A percentile compares a stretch with the other conserved stretches of the same genome.
These are phyloP conservation scores for Schizochytrium sp. DNA, from an alignment of 108 stramenopile genomes.

Conservation along the genomic window DNA sequence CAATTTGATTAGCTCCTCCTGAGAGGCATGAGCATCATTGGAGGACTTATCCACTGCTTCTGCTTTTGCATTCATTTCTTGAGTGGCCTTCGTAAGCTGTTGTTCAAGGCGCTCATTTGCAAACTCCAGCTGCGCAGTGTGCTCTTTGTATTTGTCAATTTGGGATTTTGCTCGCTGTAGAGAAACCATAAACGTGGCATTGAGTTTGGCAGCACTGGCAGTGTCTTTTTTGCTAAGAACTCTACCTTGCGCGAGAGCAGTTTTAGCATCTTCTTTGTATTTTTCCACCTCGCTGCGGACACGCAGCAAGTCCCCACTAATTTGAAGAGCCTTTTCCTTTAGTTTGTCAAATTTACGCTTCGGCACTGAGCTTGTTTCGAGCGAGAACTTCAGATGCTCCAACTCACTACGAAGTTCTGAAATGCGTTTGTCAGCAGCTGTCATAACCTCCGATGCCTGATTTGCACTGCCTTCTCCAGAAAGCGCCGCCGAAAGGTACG, in stretches of 20 bases:
- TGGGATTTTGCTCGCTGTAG: constrained; percentile 22
- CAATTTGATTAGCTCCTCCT: neutral
- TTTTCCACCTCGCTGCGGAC: constrained; percentile 53
- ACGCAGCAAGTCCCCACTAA: constrained; percentile 27
- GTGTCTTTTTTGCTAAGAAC: neutral
- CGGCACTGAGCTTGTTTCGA: neutral
- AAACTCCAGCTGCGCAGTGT: neutral
- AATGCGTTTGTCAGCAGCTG: too few relatives aligned
- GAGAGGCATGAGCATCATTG: neutral
- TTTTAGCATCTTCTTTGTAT: constrained; percentile 27
- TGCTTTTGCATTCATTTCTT: neutral
- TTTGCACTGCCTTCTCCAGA: too few relatives aligned
- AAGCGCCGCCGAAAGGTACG: neutral
- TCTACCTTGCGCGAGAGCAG: neutral
- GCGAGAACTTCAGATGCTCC: neutral
- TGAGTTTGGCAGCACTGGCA: neutral
- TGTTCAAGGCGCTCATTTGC: constrained; percentile 52
- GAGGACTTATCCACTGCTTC: neutral
- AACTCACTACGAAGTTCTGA: neutral
- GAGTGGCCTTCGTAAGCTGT: constrained; percentile 14
- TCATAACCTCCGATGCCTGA: too few relatives aligned
- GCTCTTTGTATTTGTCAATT: neutral
- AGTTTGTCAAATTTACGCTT: constrained; percentile 39
- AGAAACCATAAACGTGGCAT: neutral
- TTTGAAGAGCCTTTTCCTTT: constrained; percentile 39